Percentiles rank a stretch among this genome's conserved stretches.
These are phyloP conservation scores for Yamadazyma ubonensis DNA, from an alignment of 805 yeast genomes.

Conservation along the genomic window DNA sequence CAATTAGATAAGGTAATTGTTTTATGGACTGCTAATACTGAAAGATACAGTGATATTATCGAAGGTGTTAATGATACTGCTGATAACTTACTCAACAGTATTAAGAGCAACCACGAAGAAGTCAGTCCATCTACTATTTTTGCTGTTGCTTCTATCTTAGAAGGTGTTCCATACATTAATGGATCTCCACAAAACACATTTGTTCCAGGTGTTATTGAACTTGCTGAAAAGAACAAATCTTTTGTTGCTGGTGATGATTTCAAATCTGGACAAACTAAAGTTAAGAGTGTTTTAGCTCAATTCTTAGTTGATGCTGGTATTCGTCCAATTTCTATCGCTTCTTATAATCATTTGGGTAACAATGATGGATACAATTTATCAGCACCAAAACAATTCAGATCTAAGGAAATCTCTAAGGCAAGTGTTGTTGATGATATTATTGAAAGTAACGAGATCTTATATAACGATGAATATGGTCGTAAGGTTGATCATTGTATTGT, in stretches of 20 bases:
- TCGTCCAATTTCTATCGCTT: constrained; percentile 90
- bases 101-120: constrained; percentile 78
- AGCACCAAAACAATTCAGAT: constrained; percentile 90
- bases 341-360: constrained; percentile 94
- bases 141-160: constrained; percentile 90
- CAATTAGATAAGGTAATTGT: constrained; percentile 83
- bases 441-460: constrained; percentile 79
- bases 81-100: constrained; percentile 69
- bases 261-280: constrained; percentile 94
- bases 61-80: constrained; percentile 86
- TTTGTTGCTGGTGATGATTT: constrained; percentile 97
- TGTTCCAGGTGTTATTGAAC: constrained; percentile 90
- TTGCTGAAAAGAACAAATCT: constrained; percentile 72
- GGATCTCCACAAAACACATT: constrained; percentile 98
- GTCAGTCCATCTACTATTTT: constrained; percentile 91
- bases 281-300: constrained; percentile 95
- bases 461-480: constrained; percentile 75
- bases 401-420: constrained; percentile 91
- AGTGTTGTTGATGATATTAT: constrained; percentile 94
- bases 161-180: constrained; percentile 84
- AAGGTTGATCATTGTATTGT: constrained; percentile 92
- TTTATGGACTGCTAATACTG: constrained; percentile 97
- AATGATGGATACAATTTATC: constrained; percentile 92
- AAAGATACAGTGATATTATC: constrained; percentile 78
- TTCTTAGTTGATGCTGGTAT: constrained; percentile 96